These are phyloP conservation scores for Dactylellina haptotyla DNA, from an alignment of 2,329 filamentous ascomycete species.

Conservation along the genomic window DNA sequence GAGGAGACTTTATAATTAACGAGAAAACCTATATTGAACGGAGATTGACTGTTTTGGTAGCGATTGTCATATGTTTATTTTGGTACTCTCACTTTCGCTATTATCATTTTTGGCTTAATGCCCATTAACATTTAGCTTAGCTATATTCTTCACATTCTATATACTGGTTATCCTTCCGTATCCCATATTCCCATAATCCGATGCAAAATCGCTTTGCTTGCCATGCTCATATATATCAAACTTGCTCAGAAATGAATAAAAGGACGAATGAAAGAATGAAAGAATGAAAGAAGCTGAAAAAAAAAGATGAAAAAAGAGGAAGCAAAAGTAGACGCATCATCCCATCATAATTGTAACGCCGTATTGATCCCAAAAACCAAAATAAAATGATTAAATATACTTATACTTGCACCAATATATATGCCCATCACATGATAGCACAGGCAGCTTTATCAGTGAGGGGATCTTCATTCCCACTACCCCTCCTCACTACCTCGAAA, in stretches of 20 bases:
- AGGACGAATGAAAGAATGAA: background rate
- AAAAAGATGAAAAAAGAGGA: background rate
- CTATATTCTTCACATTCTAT: constrained; percentile 1
- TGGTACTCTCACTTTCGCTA: background rate
- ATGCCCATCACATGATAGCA: constrained; percentile 44
- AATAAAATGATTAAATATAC: too few relatives aligned
- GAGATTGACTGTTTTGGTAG: too few relatives aligned
- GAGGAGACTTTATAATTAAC: too few relatives aligned
- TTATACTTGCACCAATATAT: too few relatives aligned
- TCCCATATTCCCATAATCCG: background rate
- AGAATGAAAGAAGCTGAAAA: background rate
- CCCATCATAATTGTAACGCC: background rate
- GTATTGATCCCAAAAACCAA: background rate
- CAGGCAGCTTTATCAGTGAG: constrained; percentile 28
- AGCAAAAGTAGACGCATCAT: background rate
- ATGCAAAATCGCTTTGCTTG: constrained; percentile 10
- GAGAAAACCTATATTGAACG: too few relatives aligned
- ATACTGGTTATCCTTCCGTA: background rate
- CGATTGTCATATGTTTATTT: background rate
- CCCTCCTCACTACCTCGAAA: constrained; percentile 45
- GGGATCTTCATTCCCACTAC: constrained; percentile 22
- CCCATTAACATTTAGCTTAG: background rate
- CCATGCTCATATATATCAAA: background rate
- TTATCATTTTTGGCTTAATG: background rate
- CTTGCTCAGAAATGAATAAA: background rate